These are phyloP conservation scores for Vararia minispora DNA, from an alignment of 768 basidiomycete species.

Conservation along the genomic window DNA sequence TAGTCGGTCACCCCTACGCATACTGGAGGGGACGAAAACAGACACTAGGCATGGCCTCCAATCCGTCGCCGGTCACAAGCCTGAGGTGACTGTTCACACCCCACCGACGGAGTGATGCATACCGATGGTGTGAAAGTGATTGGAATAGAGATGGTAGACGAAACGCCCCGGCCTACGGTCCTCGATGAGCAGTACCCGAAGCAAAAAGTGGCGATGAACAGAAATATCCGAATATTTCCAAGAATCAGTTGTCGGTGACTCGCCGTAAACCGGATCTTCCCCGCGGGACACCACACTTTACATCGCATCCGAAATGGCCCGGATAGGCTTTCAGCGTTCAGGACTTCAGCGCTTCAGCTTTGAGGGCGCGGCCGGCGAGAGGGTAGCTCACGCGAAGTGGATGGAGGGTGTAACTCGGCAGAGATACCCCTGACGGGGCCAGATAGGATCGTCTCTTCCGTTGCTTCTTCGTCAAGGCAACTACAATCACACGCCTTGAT, in stretches of 20 bases:
- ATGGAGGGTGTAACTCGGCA: constrained; percentile 65
- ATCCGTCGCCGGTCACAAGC: constrained; percentile 85
- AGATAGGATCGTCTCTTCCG: constrained; percentile 15
- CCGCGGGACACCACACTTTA: constrained; percentile 54
- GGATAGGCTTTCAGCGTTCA: constrained; percentile 73
- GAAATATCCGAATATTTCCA: no score
- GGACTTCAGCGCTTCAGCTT: constrained; percentile 71
- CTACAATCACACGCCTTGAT: constrained; percentile 16
- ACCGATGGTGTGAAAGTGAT: constrained; percentile 94
- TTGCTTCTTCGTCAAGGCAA: constrained; percentile 9
- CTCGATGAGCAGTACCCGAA: no score
- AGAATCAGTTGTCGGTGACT: no score
- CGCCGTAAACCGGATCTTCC: constrained; percentile 66
- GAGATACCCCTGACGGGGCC: constrained; percentile 64
- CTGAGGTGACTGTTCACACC: constrained; percentile 79
- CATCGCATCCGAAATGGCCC: constrained; percentile 69
- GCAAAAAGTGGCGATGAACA: no score
- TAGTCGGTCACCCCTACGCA: no score
- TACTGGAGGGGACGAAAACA: constrained; percentile 13
- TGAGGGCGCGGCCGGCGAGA: no score
- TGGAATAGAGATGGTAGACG: constrained; percentile 85
- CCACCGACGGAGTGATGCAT: constrained; percentile 86
- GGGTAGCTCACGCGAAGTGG: constrained; percentile 72
- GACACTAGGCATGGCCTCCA: constrained; percentile 71
- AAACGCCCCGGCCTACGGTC: constrained; percentile 72